Evolutionary conservation across 345 rosid genomes (phyloP), one percentile per base, ranked within the genome.

Genomic region (Gossypium rotundifolium): DNA sequence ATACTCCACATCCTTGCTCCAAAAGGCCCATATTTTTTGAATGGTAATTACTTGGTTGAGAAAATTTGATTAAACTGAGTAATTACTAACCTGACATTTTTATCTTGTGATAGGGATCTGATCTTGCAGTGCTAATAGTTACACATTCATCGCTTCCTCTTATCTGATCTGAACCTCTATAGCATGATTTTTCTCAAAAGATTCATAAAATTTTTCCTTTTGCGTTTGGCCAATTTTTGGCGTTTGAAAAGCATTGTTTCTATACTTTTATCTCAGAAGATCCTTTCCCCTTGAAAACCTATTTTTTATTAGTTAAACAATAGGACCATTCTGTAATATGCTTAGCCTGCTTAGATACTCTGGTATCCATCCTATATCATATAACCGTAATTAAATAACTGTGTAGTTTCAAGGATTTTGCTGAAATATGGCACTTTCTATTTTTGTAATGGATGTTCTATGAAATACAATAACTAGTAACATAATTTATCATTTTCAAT

Each of bases 1-100:
- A 72, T 64, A 64, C 9, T 74, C 33, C 23, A 33, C 44, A 18
- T n/a, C 48, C 58, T 16, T 27, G 55, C 65, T 73, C 44, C 61
- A 11, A 52, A 55, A 74, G 75, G 65, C 74, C 75, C 61, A 3
- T 5, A 9, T 53, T 53, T 75, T 65, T 54, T 7, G n/a, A 22
- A 54, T 23, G 9, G 45, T 22, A 44, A 25, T 45, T 40, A 0
- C 58, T 48, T 40, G 3, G 23, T 49, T 68, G 16, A 23, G 22
- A 23, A 68, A 22, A 12, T 68, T 27, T 69, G 9, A 27, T 27
- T 69, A 14, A 51, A 9, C 45, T 69, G 14, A 49, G 45, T 49
- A 17, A 68, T 20, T 33, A 18, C n/a, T 70, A 45, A 61, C 27
- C 76, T 44, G 11, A 16, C 27, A 55, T 55, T 55, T 67, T 40